Conservation (phyloP, 805 yeast species). For the Zygosaccharomyces pseudorouxii region DNA sequence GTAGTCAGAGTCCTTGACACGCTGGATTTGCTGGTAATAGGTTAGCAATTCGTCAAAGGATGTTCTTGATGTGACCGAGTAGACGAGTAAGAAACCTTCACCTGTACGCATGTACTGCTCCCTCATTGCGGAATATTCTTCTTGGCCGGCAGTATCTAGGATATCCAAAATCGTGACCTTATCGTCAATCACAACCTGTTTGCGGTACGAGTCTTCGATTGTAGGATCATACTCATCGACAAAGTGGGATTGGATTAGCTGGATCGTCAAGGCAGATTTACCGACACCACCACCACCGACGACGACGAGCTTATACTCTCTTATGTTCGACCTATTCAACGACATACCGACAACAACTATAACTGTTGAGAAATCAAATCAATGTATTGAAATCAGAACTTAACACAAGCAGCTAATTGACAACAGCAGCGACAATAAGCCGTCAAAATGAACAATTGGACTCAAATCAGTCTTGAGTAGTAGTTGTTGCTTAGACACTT, state of each 20-base stretch:
- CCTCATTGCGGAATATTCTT: slow-evolving; percentile 88
- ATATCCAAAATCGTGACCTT: slow-evolving; percentile 78
- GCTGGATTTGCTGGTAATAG: slow-evolving; percentile 71
- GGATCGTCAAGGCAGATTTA: slow-evolving; percentile 92
- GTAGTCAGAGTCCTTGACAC: slow-evolving; percentile 70
- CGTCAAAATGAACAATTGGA: neutral
- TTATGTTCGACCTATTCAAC: slow-evolving; percentile 37
- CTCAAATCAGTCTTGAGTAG: neutral
- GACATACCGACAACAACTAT: slow-evolving; percentile 14
- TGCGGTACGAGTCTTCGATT: slow-evolving; percentile 87
- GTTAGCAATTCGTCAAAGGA: slow-evolving; percentile 80
- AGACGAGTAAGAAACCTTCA: slow-evolving; percentile 86
- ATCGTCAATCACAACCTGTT: slow-evolving; percentile 78
- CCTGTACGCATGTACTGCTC: slow-evolving; percentile 97
- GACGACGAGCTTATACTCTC: slow-evolving; percentile 89
- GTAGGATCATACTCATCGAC: slow-evolving; percentile 99
- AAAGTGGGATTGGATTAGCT: slow-evolving; percentile 89
- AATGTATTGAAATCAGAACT: too few relatives aligned
- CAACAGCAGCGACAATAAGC: neutral
- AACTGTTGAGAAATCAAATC: too few relatives aligned
- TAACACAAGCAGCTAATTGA: too few relatives aligned
- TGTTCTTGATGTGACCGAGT: slow-evolving; percentile 77
- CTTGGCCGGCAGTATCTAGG: slow-evolving; percentile 97
- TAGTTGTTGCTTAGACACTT: neutral
- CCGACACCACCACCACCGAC: slow-evolving; percentile 99